phyloP scores from a whole-genome alignment of 306 rosid genomes.

The Urtica urens region DNA sequence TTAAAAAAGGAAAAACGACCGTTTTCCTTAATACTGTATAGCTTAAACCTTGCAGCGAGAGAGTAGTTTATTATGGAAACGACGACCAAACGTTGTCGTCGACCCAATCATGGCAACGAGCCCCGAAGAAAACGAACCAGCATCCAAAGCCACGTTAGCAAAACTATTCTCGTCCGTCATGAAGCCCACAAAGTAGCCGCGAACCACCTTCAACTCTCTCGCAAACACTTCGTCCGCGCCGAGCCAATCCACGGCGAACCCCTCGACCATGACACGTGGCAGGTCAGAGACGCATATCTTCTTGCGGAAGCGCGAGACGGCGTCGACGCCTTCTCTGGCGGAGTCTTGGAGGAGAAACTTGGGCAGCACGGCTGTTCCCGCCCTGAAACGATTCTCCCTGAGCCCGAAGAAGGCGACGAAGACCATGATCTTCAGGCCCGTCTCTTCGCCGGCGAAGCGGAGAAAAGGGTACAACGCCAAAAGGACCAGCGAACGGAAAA shows the following conservation, averaged over 20 bases:
- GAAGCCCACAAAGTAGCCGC: conserved; percentile 50
- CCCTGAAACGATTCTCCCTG: conserved; percentile 24
- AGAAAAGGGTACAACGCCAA: conserved; percentile 46
- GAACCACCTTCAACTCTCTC: conserved; percentile 39
- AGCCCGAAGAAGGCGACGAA: conserved; percentile 52
- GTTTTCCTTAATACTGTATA: no score
- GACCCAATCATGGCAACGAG: conserved; percentile 24
- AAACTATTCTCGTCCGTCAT: conserved; percentile 22
- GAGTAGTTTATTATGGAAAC: conserved; percentile 13
- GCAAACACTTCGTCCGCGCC: conserved; percentile 44
- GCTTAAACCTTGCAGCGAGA: conserved; percentile 41
- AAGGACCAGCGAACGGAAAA: conserved; percentile 36
- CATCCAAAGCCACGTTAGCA: conserved; percentile 2
- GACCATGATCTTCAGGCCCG: conserved; percentile 42
- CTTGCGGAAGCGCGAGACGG: conserved; percentile 33
- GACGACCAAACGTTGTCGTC: conserved; percentile 19
- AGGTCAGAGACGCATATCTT: conserved; percentile 39
- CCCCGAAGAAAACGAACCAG: background rate
- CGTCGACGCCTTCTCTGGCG: conserved; percentile 45
- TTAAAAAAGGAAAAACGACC: background rate
- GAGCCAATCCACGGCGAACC: conserved; percentile 42
- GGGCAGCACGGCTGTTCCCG: conserved; percentile 55
- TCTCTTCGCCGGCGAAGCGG: conserved; percentile 36
- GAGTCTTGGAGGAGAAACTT: conserved; percentile 51
- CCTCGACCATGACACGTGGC: conserved; percentile 60